A percentile compares a stretch with the other conserved stretches of the same genome.
Evolutionary conservation across 257 asterid genomes (phyloP).

Genomic region (Linderniella brevidens): DNA sequence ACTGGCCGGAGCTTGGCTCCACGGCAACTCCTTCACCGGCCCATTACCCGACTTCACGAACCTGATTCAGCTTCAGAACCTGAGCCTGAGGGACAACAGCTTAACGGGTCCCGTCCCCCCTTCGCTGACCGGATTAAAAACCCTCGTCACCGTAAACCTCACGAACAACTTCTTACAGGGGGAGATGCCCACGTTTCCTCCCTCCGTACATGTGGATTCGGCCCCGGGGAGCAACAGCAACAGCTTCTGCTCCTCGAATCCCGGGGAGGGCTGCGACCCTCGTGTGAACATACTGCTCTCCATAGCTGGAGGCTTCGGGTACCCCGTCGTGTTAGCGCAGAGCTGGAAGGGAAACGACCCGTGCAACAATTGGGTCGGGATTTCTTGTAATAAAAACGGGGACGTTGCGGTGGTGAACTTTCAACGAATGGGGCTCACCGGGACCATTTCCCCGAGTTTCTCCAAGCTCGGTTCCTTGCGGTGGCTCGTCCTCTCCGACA

Average conservation of each 20-base stretch:
- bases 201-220: conserved; percentile 25
- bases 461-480: conserved; percentile 27
- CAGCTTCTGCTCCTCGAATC: conserved; percentile 36
- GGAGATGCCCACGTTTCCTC: conserved; percentile 30
- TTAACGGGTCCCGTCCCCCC: conserved; percentile 59
- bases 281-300: conserved; percentile 38
- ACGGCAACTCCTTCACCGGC: conserved; percentile 37
- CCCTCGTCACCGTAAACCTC: conserved; percentile 37
- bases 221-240: conserved; percentile 14
- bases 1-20: conserved; percentile 40
- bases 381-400: conserved; percentile 27
- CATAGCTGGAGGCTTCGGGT: conserved; percentile 32
- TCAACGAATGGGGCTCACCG: conserved; percentile 28
- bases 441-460: conserved; percentile 43
- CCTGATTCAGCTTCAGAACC: conserved; percentile 18
- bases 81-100: conserved; percentile 47
- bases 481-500: conserved; percentile 30
- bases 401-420: conserved; percentile 40
- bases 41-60: conserved; percentile 46
- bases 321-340: conserved; percentile 32
- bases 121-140: conserved; percentile 19
- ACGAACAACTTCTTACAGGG: conserved; percentile 61
- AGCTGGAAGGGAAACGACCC: conserved; percentile 56
- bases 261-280: conserved; percentile 44
- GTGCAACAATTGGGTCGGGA: conserved; percentile 41